Evolutionary conservation across 2,329 filamentous ascomycete species (phyloP).

Genomic region (Monilinia polystroma): DNA sequence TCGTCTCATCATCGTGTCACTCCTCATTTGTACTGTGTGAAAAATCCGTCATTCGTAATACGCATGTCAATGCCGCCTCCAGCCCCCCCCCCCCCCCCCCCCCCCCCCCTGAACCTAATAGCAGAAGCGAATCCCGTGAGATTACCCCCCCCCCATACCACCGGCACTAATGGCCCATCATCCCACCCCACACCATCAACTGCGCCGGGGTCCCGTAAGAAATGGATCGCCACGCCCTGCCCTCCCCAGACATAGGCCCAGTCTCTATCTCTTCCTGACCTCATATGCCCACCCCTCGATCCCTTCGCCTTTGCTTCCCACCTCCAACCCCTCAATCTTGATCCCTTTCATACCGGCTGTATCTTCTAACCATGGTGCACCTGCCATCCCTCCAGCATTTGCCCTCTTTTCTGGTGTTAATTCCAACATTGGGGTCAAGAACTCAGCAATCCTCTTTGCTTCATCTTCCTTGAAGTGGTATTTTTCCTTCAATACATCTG

Average conservation of each 20-base stretch:
- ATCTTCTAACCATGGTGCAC: slow-evolving; percentile 77
- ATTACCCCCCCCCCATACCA: not conserved
- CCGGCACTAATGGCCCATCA: slow-evolving; percentile 5
- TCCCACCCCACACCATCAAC: slow-evolving; percentile 3
- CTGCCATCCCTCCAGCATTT: slow-evolving; percentile 94
- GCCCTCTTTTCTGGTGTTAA: slow-evolving; percentile 83
- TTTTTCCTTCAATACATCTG: slow-evolving; percentile 91
- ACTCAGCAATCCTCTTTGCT: slow-evolving; percentile 73
- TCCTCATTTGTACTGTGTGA: slow-evolving; percentile 11
- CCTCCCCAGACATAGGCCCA: not conserved
- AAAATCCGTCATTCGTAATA: slow-evolving; percentile 11
- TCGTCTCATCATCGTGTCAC: not conserved
- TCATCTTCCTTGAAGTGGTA: slow-evolving; percentile 92
- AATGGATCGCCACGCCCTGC: not conserved
- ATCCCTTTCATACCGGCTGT: slow-evolving; percentile 85
- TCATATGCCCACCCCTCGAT: slow-evolving; percentile 94
- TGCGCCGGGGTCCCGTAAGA: not conserved
- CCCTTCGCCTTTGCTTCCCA: slow-evolving; percentile 82
- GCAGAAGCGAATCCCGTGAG: not conserved
- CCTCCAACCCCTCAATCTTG: slow-evolving; percentile 68
- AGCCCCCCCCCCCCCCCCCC: not conserved
- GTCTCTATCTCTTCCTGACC: slow-evolving; percentile 61
- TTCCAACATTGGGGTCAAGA: slow-evolving; percentile 88
- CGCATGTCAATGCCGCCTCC: slow-evolving; percentile 1
- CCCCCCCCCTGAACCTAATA: not conserved